These are phyloP conservation scores for Mortierella sp. DNA, from an alignment of 371 early-diverging fungal genomes.

Conservation along the genomic window DNA sequence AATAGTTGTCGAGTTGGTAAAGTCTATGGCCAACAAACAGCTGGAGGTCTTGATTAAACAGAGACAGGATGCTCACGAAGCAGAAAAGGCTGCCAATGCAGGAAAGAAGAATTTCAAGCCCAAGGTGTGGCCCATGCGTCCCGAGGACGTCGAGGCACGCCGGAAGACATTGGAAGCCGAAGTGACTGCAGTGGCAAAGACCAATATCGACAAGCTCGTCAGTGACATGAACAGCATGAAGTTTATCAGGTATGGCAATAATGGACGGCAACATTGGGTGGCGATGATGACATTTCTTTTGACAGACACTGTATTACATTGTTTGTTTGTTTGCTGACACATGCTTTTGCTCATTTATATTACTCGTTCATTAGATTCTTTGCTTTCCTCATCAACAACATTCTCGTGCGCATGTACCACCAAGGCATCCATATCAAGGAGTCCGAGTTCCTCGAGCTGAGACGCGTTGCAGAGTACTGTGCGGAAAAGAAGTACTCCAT, in stretches of 20 bases:
- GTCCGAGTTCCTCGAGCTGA: slow-evolving; percentile 83
- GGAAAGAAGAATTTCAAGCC: slow-evolving; percentile 57
- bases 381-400: slow-evolving; percentile 80
- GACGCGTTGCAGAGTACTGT: slow-evolving; percentile 42
- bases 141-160: slow-evolving; percentile 50
- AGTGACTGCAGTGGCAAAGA: slow-evolving; percentile 68
- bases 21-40: slow-evolving; percentile 63
- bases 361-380: slow-evolving; percentile 65
- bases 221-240: slow-evolving; percentile 77
- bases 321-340: background rate
- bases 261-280: background rate
- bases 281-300: background rate
- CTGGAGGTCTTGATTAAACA: slow-evolving; percentile 58
- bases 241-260: slow-evolving; percentile 66
- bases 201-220: slow-evolving; percentile 77
- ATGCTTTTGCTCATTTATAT: background rate
- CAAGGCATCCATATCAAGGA: slow-evolving; percentile 91
- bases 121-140: slow-evolving; percentile 42
- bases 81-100: slow-evolving; percentile 48
- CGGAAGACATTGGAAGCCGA: slow-evolving; percentile 64
- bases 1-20: slow-evolving; percentile 62
- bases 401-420: slow-evolving; percentile 84
- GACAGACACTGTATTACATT: background rate
- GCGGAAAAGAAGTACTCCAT: slow-evolving; percentile 81
- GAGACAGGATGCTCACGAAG: slow-evolving; percentile 42